These are phyloP conservation scores for Juncus effusus DNA, from an alignment of 176 grass and related monocot species.

Conservation along the genomic window DNA sequence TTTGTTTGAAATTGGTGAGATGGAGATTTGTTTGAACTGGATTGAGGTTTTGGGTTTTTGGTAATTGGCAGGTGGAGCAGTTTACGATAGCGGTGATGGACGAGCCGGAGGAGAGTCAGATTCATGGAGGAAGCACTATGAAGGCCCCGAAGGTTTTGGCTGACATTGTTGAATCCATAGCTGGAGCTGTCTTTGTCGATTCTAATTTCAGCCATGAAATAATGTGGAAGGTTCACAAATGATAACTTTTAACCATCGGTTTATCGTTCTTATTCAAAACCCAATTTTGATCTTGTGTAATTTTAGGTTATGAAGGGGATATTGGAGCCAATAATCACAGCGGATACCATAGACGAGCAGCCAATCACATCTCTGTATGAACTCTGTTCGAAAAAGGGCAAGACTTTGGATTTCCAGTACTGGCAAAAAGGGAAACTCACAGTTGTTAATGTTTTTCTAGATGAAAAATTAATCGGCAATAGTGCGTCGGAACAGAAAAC, in stretches of 20 bases:
- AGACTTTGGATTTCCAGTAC: constrained; percentile 43
- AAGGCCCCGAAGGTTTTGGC: constrained; percentile 78
- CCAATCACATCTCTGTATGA: constrained; percentile 59
- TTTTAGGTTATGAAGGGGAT: constrained; percentile 49
- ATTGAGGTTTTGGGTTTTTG: not conserved
- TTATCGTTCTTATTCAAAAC: too few relatives aligned
- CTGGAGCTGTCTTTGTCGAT: constrained; percentile 70
- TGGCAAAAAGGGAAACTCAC: constrained; percentile 47
- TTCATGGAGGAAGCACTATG: constrained; percentile 44
- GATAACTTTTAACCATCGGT: not conserved
- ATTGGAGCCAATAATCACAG: constrained; percentile 70
- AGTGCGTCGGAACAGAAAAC: constrained; percentile 64
- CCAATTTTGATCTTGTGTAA: not conserved
- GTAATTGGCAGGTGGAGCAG: constrained; percentile 32
- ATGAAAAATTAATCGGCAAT: constrained; percentile 45
- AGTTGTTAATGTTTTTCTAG: constrained; percentile 55
- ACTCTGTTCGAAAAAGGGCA: constrained; percentile 67
- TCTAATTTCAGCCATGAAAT: constrained; percentile 63
- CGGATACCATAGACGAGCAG: constrained; percentile 71
- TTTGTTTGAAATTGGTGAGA: too few relatives aligned
- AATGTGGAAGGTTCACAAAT: constrained; percentile 60
- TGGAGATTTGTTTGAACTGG: too few relatives aligned
- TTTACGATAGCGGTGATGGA: constrained; percentile 47
- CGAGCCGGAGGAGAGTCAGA: constrained; percentile 38
- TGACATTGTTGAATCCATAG: constrained; percentile 66